These are phyloP conservation scores for Glycine tomentella DNA, from an alignment of 306 rosid species.

Conservation along the genomic window DNA sequence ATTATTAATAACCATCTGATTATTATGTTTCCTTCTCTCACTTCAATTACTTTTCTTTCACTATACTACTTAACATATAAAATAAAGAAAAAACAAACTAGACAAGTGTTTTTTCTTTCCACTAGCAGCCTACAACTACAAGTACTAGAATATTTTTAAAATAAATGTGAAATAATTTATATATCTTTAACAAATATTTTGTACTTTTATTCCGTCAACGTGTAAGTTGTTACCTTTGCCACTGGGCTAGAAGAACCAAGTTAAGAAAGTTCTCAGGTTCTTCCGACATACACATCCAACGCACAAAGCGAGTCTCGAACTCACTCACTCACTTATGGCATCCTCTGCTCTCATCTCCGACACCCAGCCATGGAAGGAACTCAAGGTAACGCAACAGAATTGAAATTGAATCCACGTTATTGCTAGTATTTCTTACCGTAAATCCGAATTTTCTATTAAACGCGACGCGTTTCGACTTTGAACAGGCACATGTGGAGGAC, in stretches of 20 bases:
- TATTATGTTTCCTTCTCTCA: too few relatives aligned
- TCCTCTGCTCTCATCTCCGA: slow-evolving; percentile 62
- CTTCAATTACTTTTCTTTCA: too few relatives aligned
- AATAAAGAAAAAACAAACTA: too few relatives aligned
- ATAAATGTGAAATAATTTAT: too few relatives aligned
- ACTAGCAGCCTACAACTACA: too few relatives aligned
- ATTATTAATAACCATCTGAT: too few relatives aligned
- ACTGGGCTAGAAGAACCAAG: background rate
- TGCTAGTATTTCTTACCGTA: background rate
- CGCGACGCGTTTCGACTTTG: background rate
- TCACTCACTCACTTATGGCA: slow-evolving; percentile 50
- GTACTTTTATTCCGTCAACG: background rate
- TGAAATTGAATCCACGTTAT: background rate
- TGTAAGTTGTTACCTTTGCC: background rate
- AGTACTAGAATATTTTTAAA: too few relatives aligned
- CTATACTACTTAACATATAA: too few relatives aligned
- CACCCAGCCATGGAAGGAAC: slow-evolving; percentile 69
- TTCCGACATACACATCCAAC: background rate
- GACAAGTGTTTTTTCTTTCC: too few relatives aligned
- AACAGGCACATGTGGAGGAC: slow-evolving; percentile 68
- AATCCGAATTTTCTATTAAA: background rate
- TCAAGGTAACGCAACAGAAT: slow-evolving; percentile 58
- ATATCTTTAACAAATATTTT: too few relatives aligned
- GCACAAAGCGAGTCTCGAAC: background rate
- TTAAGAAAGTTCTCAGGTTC: background rate